Evolutionary conservation across 257 asterid species (phyloP).

Genomic region (Ilex asprella): DNA sequence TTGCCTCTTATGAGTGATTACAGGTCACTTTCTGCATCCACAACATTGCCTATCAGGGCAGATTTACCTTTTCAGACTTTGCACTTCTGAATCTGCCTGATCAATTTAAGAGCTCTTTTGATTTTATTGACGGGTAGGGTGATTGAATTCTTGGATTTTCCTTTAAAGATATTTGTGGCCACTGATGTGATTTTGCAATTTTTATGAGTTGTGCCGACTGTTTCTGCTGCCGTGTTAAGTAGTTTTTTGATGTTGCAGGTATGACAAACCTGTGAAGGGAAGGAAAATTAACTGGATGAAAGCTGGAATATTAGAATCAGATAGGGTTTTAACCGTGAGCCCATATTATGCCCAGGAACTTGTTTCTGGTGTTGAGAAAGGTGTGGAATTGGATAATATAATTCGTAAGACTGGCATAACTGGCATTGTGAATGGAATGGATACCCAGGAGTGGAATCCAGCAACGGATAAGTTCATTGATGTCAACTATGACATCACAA

Average conservation of each 20-base stretch:
- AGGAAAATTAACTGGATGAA: constrained; percentile 97
- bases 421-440: constrained; percentile 88
- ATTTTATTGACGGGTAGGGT: constrained; percentile 86
- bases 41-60: constrained; percentile 97
- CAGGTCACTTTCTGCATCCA: constrained; percentile 95
- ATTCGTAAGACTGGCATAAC: constrained; percentile 41
- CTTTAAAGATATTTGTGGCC: constrained; percentile 1
- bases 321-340: constrained; percentile 75
- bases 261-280: constrained; percentile 75
- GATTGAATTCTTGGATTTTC: background rate
- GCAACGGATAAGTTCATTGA: constrained; percentile 70
- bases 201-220: background rate
- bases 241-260: constrained; percentile 34
- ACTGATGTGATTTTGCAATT: background rate
- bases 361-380: constrained; percentile 61
- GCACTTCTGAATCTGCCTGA: constrained; percentile 75
- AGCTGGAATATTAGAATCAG: constrained; percentile 72
- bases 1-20: constrained; percentile 2
- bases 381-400: constrained; percentile 72
- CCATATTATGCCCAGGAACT: constrained; percentile 88
- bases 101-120: constrained; percentile 68
- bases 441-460: constrained; percentile 92
- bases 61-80: constrained; percentile 77
- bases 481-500: constrained; percentile 58
- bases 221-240: background rate